Evolutionary conservation across 2,329 filamentous ascomycete genomes (phyloP).

Genomic region (Cladosporium sp.): DNA sequence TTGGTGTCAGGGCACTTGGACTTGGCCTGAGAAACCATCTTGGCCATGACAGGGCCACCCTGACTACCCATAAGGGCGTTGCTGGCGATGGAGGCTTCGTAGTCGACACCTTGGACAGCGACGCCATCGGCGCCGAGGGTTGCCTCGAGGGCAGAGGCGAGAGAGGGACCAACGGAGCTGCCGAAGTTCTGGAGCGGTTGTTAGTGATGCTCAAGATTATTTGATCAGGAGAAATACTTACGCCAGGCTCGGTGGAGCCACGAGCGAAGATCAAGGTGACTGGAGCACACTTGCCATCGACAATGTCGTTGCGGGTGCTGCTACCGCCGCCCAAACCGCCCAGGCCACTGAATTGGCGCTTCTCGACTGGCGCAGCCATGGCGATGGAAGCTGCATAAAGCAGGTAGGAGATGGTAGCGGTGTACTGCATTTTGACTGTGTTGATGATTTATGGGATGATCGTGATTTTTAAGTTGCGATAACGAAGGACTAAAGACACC

Average conservation of each 20-base stretch:
- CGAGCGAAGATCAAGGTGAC: conserved; percentile 56
- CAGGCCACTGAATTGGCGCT: conserved; percentile 13
- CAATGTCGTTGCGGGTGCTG: conserved; percentile 20
- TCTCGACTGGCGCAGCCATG: conserved; percentile 16
- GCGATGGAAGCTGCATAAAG: conserved; percentile 19
- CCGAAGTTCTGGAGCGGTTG: conserved; percentile 42
- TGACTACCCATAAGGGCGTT: conserved; percentile 19
- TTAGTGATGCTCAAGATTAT: not conserved
- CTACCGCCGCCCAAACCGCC: conserved; percentile 17
- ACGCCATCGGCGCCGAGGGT: conserved; percentile 42
- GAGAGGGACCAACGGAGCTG: conserved; percentile 45
- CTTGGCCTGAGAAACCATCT: conserved; percentile 21
- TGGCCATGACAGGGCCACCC: conserved; percentile 23
- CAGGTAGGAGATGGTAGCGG: conserved; percentile 16
- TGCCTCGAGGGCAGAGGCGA: conserved; percentile 44
- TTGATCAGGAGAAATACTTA: not conserved
- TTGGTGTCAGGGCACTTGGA: conserved; percentile 26
- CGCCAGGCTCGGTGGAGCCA: conserved; percentile 49
- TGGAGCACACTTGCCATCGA: conserved; percentile 35
- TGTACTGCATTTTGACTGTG: conserved; percentile 19
- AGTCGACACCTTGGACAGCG: conserved; percentile 53
- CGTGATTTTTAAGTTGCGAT: not conserved
- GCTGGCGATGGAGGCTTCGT: conserved; percentile 38
- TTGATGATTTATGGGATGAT: not conserved
- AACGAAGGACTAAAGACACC: not conserved